Evolutionary conservation across 768 basidiomycete genomes (phyloP).

Genomic region (Boletus subparvulus): DNA sequence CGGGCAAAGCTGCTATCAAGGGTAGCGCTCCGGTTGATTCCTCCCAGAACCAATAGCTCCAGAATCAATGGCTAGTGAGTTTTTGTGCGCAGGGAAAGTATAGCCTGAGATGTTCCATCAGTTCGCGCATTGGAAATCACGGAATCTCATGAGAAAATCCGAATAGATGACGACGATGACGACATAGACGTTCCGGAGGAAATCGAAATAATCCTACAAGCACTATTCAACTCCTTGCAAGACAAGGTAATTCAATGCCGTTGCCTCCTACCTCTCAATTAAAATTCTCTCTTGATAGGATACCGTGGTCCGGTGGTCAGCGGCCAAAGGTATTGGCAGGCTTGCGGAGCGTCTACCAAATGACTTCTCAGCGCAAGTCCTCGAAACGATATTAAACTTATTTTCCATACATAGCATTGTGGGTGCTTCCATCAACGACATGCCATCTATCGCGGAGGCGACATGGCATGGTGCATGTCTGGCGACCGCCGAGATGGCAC

Average conservation of each 20-base stretch:
- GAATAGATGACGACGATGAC: conserved; percentile 30
- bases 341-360: conserved; percentile 77
- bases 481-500: conserved; percentile 89
- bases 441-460: conserved; percentile 75
- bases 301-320: conserved; percentile 91
- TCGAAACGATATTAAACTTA: conserved; percentile 73
- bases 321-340: conserved; percentile 88
- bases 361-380: conserved; percentile 76
- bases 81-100: conserved; percentile 26
- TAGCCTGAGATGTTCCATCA: conserved; percentile 17
- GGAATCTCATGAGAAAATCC: conserved; percentile 6
- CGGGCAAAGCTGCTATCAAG: conserved; percentile 68
- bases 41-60: conserved; percentile 38
- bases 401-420: conserved; percentile 73
- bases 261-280: background rate
- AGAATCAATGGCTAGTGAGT: conserved; percentile 43
- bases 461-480: conserved; percentile 96
- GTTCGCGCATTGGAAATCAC: conserved; percentile 27
- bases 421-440: conserved; percentile 63
- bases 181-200: conserved; percentile 74
- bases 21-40: conserved; percentile 60
- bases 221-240: conserved; percentile 68
- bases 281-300: conserved; percentile 53
- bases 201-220: conserved; percentile 71
- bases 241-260: conserved; percentile 63